phyloP scores from a whole-genome alignment of 768 basidiomycete genomes.

The Tremella fuciformis region DNA sequence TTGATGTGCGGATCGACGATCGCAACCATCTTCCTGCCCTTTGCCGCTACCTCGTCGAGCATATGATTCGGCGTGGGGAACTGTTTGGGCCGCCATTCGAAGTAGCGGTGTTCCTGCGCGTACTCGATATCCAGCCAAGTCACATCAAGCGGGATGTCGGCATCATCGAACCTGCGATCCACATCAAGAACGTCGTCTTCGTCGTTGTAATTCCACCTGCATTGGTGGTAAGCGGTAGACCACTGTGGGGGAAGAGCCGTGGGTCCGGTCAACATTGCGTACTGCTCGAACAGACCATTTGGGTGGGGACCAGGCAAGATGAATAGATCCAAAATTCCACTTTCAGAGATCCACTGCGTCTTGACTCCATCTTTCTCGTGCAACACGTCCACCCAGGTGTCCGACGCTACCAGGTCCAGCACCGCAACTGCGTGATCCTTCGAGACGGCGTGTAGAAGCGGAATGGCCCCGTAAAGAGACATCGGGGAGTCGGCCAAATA shows the following conservation, averaged over 20 bases:
- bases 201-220: conserved; percentile 95
- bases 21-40: conserved; percentile 94
- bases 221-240: conserved; percentile 93
- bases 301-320: conserved; percentile 88
- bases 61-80: conserved; percentile 95
- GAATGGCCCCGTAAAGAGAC: conserved; percentile 88
- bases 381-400: conserved; percentile 90
- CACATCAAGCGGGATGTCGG: conserved; percentile 90
- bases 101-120: conserved; percentile 88
- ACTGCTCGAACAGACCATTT: conserved; percentile 77
- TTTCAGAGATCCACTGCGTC: conserved; percentile 97
- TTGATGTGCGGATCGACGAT: conserved; percentile 97
- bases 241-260: conserved; percentile 85
- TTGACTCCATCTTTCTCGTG: conserved; percentile 60
- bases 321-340: conserved; percentile 91
- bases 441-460: conserved; percentile 89
- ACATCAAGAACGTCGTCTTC: conserved; percentile 82
- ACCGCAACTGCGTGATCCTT: conserved; percentile 81
- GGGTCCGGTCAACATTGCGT: conserved; percentile 76
- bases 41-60: conserved; percentile 80
- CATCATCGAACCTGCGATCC: conserved; percentile 83
- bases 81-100: conserved; percentile 87
- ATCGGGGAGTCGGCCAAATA: conserved; percentile 65
- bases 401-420: conserved; percentile 81
- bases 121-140: conserved; percentile 99